Base-by-base conservation (phyloP, 2,329 filamentous ascomycete species). In the Penicillium digitatum region DNA sequence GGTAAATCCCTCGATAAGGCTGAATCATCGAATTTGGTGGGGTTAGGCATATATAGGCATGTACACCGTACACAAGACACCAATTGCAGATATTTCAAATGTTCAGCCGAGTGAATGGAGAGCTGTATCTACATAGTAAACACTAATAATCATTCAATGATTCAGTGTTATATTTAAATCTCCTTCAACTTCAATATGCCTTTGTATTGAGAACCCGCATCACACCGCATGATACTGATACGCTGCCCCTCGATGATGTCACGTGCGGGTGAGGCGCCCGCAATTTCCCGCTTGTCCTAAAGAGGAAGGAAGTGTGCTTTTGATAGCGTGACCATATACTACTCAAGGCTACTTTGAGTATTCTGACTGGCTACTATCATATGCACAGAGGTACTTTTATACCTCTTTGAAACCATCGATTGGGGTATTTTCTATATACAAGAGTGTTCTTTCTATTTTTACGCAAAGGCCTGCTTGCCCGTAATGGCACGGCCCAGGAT, bases 391-490 rank as follows among this genome's bases (percentile, higher is more conserved):
- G 8, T 42, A 35, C 38, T 5, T 38, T 31, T 40, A 26, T 35
- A 47, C 4, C 22, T 26, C 8, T 38, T 26, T 27, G 2, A 34
- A 27, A 40, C 16, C 16, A 40, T 24, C 14, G 3, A 27, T 50
- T 44, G 34, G 46, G 48, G 35, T 53, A 47, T 58, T 45, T 37
- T 45, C 24, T 51, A 52, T 49, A 11, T 55, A 52, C 27, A 50
- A 50, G 18, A 16, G n/a, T 26, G 12, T n/a, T 22, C 29, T 35
- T 48, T 46, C 29, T 47, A 48, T 54, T 37, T 52, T 74, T 77
- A 89, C 52, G 83, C 86, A 78, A 94, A 94, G 8, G 89, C 89
- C 74, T 94, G 90, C 24, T 93, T 77, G 22, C 89, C 88, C 34
- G 85, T 87, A 56, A 88, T 87, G 14, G 85, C 85, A 59, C 85